Base-by-base conservation (phyloP, 169 alveolate genomes). In the Perkinsus chesapeaki region DNA sequence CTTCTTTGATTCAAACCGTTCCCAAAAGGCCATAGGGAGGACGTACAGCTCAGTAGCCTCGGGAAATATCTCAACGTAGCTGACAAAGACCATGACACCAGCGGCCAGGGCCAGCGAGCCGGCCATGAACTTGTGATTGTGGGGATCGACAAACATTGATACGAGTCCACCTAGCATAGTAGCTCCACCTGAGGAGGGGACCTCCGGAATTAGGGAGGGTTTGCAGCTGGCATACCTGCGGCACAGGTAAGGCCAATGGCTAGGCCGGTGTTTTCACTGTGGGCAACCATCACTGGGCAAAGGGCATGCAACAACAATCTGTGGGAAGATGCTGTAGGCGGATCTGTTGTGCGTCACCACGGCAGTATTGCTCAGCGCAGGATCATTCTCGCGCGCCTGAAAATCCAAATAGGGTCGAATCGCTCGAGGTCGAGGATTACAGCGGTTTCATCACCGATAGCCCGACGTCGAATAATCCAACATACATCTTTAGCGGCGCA, bases 81-180 rank as follows among this genome's bases (percentile, higher is more conserved):
- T 36, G 60, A 92, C 39, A 47, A 27, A 38, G 91, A 60, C 72
- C 93, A 91, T 93, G 36, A 93, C 94, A 23, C 93, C 94, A 16
- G 93, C 94, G 0, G 92, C 91, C 31, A 90, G 9, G 39, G 91
- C 48, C 43, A 82, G 72, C 23, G 92, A 43, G 12, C 43, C 39
- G 23, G 94, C 94, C 39, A 73, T 39, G 27, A 92, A 72, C 38
- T 90, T 38, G 39, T 73, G 82, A 34, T 60, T 60, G 82, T 60
- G 82, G 82, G 82, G 82, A 16, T 60, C 23, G 23, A 60, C 27
- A 0, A 5, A 12, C 82, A 60, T 60, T 27, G 82, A 60, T 60
- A 60, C 27, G 82, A 60, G 3, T 27, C 82, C 82, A 60, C 82
- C 82, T 0, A 60, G 31, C 82, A 60, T 60, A 1, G 82, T 60